Base-by-base conservation (phyloP, 306 rosid genomes). In the Castanopsis chinensis region DNA sequence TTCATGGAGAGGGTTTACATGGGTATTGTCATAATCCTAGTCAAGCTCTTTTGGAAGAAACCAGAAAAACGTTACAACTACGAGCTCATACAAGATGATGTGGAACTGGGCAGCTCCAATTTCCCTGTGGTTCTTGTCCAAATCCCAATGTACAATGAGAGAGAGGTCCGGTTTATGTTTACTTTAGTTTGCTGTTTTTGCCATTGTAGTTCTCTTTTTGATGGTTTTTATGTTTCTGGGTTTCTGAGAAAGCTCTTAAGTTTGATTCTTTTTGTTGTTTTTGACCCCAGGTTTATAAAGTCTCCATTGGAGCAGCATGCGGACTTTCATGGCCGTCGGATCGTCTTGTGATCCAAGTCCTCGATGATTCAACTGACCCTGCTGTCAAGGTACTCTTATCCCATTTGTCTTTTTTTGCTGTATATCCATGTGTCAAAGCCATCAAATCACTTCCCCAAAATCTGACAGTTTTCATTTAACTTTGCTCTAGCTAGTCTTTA, bases 241-340 rank as follows among this genome's bases (percentile, higher is more conserved):
- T 73, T 74, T 69, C 21, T 76, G 71, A n/a, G 43, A 59, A 57
- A 76, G 19, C 52, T 28, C 72, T 20, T 7, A 78, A 61, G 64
- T 64, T 35, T 21, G 87, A 58, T 61, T 76, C 10, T 27, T n/a
- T 45, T 76, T 30, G 51, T 59, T 25, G 71, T 55, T 84, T 74
- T 30, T 79, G 77, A 53, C 6, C 2, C 23, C 82, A 96, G 99
- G 98, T 93, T 78, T 96, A 96, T 76, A 96, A 93, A 87, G 90
- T 96, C 81, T 96, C 99, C 25, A 96, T 96, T 83, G 99, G 99
- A 64, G 99, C 99, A 30, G 98, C 99, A 74, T 96, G 99, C 51
- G 91, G 90, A 0, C 98, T 96, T 71, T 96, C 98, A 60, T 96
- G 99, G 99, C 98, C 99, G 37, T 55, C 98, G 2, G 98, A 96